Base-by-base conservation (phyloP, 441 rosid genomes). In the Kokia cookei region DNA sequence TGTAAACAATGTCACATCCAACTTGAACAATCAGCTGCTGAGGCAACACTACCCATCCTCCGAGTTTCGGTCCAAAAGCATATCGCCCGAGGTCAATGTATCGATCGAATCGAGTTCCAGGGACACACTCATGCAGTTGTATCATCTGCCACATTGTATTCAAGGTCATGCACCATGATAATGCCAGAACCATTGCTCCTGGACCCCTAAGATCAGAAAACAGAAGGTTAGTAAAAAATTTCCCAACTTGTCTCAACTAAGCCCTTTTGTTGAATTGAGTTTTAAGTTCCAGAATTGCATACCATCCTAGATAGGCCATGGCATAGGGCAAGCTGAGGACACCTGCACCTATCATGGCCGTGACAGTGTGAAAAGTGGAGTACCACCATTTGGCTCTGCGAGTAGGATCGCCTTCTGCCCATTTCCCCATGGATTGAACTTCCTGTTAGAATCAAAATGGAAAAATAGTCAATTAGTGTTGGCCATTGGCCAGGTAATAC, bases 281-380 rank as follows among this genome's bases (percentile, higher is more conserved):
- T 40, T 5, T 15, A 14, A 14, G 45, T 64, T 60, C 50, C 27
- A 9, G 32, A 19, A 5, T 42, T 42, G 50, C 26, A 73, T 90
- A 93, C 98, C 98, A 94, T 83, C 98, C 99, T 73, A 93, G 86
- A 80, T 91, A 93, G 72, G 98, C 91, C 98, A 94, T 90, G 75
- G 99, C 97, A 84, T 90, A 91, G 53, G 99, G 99, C 74, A 94
- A 83, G 80, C 97, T 89, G 69, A 92, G 97, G 67, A 94, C 99
- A 47, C 98, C 99, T 1, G 98, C 98, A 6, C 99, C 97, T n/a
- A 94, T 93, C 97, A 93, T 95, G 90, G 99, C 98, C 3, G 99
- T 93, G 61, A 93, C 94, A 5, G 83, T 73, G 86, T 93, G 99
- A 72, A 94, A 94, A 54, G 99, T 91, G 58, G 98, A 91, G 83